Conservation (phyloP, 345 rosid species). For the Aurinia saxatilis region DNA sequence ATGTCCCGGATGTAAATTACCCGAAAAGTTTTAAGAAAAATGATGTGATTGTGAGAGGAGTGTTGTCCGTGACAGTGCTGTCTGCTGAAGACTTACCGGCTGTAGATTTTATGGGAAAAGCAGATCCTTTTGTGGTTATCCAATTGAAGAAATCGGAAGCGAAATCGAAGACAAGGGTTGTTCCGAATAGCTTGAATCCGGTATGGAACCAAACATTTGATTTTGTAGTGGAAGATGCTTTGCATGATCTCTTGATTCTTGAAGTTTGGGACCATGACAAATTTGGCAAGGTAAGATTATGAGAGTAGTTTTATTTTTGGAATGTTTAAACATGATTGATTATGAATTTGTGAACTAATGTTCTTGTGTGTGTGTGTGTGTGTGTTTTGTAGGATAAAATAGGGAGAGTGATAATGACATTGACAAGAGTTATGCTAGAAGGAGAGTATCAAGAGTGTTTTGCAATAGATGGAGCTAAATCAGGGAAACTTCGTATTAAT, state of each 20-base stretch:
- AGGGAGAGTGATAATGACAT: constrained; percentile 79
- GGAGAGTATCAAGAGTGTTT: constrained; percentile 62
- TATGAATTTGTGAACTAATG: not conserved
- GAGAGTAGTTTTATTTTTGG: not conserved
- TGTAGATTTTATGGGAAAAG: constrained; percentile 70
- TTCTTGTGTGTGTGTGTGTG: not conserved
- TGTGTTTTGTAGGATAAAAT: constrained; percentile 46
- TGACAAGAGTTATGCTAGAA: constrained; percentile 70
- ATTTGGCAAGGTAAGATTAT: constrained; percentile 60
- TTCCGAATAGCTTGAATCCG: constrained; percentile 70
- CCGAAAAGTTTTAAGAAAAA: constrained; percentile 33
- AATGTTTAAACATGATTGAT: not conserved
- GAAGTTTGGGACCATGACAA: constrained; percentile 87
- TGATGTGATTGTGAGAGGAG: constrained; percentile 78
- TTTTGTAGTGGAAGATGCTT: constrained; percentile 87
- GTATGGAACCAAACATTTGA: constrained; percentile 96
- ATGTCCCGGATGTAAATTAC: constrained; percentile 6
- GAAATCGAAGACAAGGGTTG: constrained; percentile 74
- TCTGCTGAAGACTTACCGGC: constrained; percentile 69
- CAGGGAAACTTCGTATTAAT: constrained; percentile 59
- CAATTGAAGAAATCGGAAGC: constrained; percentile 64
- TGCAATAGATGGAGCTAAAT: constrained; percentile 50
- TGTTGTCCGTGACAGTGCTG: constrained; percentile 61
- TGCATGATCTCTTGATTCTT: constrained; percentile 67
- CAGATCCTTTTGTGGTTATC: constrained; percentile 74